Evolutionary conservation across 2,329 filamentous ascomycete genomes (phyloP), one percentile per base, ranked within the genome.

Genomic region (Verticillium longisporum): DNA sequence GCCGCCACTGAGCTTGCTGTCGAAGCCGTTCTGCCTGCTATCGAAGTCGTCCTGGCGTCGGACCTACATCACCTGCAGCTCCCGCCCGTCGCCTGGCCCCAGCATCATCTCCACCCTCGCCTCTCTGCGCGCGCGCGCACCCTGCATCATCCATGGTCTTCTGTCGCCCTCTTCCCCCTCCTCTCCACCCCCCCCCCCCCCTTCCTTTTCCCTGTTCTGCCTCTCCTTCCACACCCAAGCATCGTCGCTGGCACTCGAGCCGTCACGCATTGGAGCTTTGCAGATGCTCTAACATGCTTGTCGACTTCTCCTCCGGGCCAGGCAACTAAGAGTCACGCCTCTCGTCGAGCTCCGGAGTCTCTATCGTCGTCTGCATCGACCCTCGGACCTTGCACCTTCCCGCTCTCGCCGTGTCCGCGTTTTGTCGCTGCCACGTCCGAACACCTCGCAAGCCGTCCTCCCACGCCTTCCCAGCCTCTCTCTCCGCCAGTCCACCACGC

Each of bases 401-500:
- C 26, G 26, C 26, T 26, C 26, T 26, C 26, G 26, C 26, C 26
- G 26, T 9, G 41, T 50, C 41, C n/a, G 41, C 9, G n/a, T n/a
- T 50, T 21, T 2, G 21, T 5, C 41, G n/a, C 41, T 18, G 5
- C 41, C 21, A 26, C 18, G 6, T 50, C 41, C 41, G 41, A 50
- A 10, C n/a, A 26, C 11, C 41, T 18, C 41, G 41, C 18, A 9
- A n/a, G n/a, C n/a, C 18, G 18, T n/a, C 26, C 26, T 26, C 26
- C 26, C 26, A 26, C 26, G 26, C 26, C 26, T 26, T 26, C 26
- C 26, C 26, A 26, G 26, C 26, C 26, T 26, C 26, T 26, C 26
- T 26, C 56, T 61, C 54, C 56, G 53, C 55, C 56, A 58, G 37
- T 61, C 56, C 55, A 41, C 45, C 37, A 59, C 26, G 26, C 26